Conservation (phyloP, 345 rosid genomes). For the Brassica rapa region DNA sequence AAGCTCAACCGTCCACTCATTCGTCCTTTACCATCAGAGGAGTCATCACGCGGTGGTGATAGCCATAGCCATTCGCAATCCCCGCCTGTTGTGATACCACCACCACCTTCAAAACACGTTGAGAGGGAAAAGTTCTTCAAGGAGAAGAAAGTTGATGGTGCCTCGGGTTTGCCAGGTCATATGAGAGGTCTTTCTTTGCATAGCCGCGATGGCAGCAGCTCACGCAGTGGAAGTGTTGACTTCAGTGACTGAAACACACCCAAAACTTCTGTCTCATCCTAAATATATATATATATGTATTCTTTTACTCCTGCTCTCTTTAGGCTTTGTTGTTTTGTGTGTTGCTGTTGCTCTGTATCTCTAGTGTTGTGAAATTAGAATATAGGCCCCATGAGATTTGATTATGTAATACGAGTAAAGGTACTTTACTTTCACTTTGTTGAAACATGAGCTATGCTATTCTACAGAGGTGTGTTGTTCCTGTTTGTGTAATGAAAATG, state of each 20-base stretch:
- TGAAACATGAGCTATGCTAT: conserved; percentile 33
- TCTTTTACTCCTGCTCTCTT: conserved; percentile 20
- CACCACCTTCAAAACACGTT: conserved; percentile 87
- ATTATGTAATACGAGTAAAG: conserved; percentile 36
- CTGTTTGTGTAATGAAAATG: background rate
- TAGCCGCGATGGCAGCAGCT: conserved; percentile 82
- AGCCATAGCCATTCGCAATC: conserved; percentile 38
- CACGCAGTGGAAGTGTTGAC: conserved; percentile 75
- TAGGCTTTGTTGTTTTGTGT: conserved; percentile 24
- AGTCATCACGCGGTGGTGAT: conserved; percentile 38
- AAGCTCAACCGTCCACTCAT: conserved; percentile 80
- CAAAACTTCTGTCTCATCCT: conserved; percentile 13
- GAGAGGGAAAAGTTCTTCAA: conserved; percentile 93
- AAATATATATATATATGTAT: conserved; percentile 18
- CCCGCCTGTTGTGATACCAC: conserved; percentile 70
- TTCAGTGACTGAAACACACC: conserved; percentile 56
- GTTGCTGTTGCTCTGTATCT: conserved; percentile 7
- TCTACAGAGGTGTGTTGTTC: conserved; percentile 15
- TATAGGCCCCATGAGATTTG: conserved; percentile 30
- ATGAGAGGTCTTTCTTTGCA: conserved; percentile 78
- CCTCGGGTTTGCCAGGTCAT: conserved; percentile 57
- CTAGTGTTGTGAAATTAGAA: conserved; percentile 36
- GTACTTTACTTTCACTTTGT: conserved; percentile 32
- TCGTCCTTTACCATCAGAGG: conserved; percentile 58
- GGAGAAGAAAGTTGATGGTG: conserved; percentile 77